Evolutionary conservation across 2,329 filamentous ascomycete genomes (phyloP).

Genomic region (Cryphonectria nitschkei): DNA sequence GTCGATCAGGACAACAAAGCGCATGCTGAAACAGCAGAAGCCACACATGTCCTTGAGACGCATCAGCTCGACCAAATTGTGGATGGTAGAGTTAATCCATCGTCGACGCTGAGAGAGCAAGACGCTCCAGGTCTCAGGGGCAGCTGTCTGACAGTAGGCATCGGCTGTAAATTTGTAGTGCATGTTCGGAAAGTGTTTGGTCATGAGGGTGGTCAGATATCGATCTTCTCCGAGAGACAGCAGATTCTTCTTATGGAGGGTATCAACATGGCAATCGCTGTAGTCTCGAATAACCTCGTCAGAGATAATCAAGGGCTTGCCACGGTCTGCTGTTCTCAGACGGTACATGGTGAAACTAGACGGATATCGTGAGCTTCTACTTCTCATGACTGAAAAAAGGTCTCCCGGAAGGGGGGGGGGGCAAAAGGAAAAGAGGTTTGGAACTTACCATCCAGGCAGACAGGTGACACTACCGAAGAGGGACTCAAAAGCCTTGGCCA

Average conservation of each 20-base stretch:
- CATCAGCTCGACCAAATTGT: slow-evolving; percentile 91
- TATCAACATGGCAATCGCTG: slow-evolving; percentile 86
- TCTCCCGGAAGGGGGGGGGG: neutral
- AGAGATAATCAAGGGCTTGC: slow-evolving; percentile 90
- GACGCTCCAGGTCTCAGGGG: slow-evolving; percentile 92
- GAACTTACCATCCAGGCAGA: slow-evolving; percentile 93
- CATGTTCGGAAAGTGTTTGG: slow-evolving; percentile 94
- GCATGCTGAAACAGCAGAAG: slow-evolving; percentile 99
- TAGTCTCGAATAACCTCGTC: slow-evolving; percentile 89
- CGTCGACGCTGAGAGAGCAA: slow-evolving; percentile 95
- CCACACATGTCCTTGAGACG: slow-evolving; percentile 92
- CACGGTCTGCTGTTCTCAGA: slow-evolving; percentile 88
- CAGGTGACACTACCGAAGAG: slow-evolving; percentile 98
- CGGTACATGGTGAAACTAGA: slow-evolving; percentile 98
- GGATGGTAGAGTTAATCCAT: slow-evolving; percentile 99
- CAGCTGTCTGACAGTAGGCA: slow-evolving; percentile 90
- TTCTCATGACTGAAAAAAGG: slow-evolving; percentile 6
- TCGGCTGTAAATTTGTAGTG: slow-evolving; percentile 95
- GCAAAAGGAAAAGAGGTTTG: too few species aligned
- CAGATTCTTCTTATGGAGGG: slow-evolving; percentile 95
- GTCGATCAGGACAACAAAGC: slow-evolving; percentile 94
- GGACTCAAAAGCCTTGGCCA: slow-evolving; percentile 96
- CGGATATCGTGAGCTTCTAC: slow-evolving; percentile 40
- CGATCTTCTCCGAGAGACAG: slow-evolving; percentile 94
- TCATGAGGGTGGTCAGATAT: slow-evolving; percentile 96